Conservation (phyloP, 495 filamentous ascomycete species). For the Trichocladium antarcticum region DNA sequence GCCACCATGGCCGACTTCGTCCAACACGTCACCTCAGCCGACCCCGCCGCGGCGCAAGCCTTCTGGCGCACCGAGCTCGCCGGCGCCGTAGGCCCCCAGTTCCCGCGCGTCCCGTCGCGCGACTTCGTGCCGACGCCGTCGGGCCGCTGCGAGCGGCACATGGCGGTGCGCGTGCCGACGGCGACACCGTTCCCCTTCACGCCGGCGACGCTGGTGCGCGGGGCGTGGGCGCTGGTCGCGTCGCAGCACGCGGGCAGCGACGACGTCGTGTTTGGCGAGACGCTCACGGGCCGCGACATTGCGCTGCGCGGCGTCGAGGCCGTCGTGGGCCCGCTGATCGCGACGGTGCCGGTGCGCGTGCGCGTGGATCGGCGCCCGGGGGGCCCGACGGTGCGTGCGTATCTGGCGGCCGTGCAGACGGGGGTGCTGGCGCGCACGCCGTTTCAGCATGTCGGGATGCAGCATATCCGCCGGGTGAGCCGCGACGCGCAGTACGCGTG, state of each 20-base stretch:
- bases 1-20: constrained; percentile 28
- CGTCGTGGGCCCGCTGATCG: constrained; percentile 44
- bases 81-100: constrained; percentile 12
- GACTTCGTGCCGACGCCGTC: constrained; percentile 11
- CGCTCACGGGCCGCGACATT: constrained; percentile 35
- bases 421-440: constrained; percentile 42
- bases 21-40: constrained; percentile 24
- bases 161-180: constrained; percentile 5
- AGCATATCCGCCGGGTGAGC: constrained; percentile 54
- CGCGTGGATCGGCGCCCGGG: constrained; percentile 13
- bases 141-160: constrained; percentile 4
- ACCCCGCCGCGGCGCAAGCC: neutral
- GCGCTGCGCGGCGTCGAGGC: constrained; percentile 36
- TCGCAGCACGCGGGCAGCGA: constrained; percentile 26
- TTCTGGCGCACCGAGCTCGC: constrained; percentile 12
- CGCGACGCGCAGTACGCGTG: constrained; percentile 53
- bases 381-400: constrained; percentile 15
- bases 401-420: constrained; percentile 43
- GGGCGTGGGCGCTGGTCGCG: constrained; percentile 35
- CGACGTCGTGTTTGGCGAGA: constrained; percentile 35
- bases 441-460: constrained; percentile 58
- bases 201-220: constrained; percentile 28
- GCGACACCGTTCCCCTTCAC: constrained; percentile 13
- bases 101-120: constrained; percentile 17
- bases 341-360: constrained; percentile 47